Conservation (phyloP, 2,329 filamentous ascomycete genomes). For the Penicillium janthinellum region DNA sequence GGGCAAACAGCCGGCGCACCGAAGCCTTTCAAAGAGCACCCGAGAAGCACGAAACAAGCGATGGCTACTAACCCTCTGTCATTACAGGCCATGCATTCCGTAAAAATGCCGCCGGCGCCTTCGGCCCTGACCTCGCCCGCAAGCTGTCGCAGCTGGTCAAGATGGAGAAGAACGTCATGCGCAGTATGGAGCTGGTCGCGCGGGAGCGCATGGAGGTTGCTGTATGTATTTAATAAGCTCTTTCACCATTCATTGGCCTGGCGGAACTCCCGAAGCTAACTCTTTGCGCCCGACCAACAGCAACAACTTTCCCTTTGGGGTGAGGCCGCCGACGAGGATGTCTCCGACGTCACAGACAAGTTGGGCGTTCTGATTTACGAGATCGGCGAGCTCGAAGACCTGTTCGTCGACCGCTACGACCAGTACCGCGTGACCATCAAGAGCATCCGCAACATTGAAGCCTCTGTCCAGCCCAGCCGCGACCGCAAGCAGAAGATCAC, state of each 20-base stretch:
- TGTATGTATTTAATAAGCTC: conserved; percentile 58
- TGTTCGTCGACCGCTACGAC: conserved; percentile 98
- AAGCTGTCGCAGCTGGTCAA: conserved; percentile 98
- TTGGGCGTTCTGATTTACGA: conserved; percentile 96
- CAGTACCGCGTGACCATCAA: conserved; percentile 99
- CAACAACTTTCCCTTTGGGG: conserved; percentile 99
- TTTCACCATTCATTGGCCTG: neutral
- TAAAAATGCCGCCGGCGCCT: conserved; percentile 55
- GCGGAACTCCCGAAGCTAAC: conserved; percentile 20
- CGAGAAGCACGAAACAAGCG: neutral
- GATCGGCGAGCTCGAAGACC: conserved; percentile 96
- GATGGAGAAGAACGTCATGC: conserved; percentile 99
- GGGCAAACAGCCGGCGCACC: conserved; percentile 2
- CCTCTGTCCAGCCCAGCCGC: conserved; percentile 94
- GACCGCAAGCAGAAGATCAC: conserved; percentile 99
- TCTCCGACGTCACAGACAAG: conserved; percentile 98
- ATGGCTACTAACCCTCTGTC: conserved; percentile 18
- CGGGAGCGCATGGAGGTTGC: conserved; percentile 98
- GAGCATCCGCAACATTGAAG: conserved; percentile 98
- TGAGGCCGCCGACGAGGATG: conserved; percentile 92
- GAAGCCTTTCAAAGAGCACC: neutral
- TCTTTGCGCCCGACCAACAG: conserved; percentile 49
- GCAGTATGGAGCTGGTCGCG: conserved; percentile 91
- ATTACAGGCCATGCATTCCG: conserved; percentile 63
- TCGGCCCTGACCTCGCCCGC: conserved; percentile 85